These are phyloP conservation scores for Conticribra guillardii DNA, from an alignment of 108 stramenopile genomes.

Conservation along the genomic window DNA sequence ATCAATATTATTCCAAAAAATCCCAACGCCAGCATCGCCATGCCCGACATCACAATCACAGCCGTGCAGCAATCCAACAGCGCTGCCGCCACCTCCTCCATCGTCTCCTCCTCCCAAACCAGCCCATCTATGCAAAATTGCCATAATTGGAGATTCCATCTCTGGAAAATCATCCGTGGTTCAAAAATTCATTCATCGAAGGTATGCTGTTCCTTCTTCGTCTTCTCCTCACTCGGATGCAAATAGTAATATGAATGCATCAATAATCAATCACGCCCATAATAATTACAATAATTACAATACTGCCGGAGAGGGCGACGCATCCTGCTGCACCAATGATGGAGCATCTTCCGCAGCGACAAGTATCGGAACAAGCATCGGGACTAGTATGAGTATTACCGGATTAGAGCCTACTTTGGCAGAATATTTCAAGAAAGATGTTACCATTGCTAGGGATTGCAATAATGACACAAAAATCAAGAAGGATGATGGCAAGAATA, in stretches of 20 bases:
- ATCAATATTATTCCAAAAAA: too few species aligned
- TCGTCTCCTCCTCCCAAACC: constrained; percentile 22
- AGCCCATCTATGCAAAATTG: constrained; percentile 25
- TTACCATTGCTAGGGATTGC: not conserved
- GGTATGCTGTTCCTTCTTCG: not conserved
- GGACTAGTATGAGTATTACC: constrained; percentile 1
- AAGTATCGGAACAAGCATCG: constrained; percentile 20
- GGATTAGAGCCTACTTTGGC: constrained; percentile 28
- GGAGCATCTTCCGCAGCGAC: constrained; percentile 1
- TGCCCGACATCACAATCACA: too few species aligned
- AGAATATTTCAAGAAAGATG: constrained; percentile 31
- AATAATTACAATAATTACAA: not conserved
- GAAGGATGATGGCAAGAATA: not conserved
- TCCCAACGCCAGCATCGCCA: too few species aligned
- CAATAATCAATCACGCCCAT: too few species aligned
- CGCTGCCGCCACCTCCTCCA: constrained; percentile 33
- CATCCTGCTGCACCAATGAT: constrained; percentile 1
- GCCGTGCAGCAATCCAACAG: too few species aligned
- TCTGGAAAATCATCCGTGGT: constrained; percentile 26
- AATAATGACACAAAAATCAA: not conserved
- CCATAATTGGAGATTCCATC: constrained; percentile 16
- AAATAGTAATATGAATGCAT: too few species aligned
- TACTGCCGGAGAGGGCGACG: not conserved
- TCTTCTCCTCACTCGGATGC: not conserved
- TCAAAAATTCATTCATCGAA: constrained; percentile 23